Conservation (phyloP, 2,329 filamentous ascomycete species). For the Elsinoe arachidis region DNA sequence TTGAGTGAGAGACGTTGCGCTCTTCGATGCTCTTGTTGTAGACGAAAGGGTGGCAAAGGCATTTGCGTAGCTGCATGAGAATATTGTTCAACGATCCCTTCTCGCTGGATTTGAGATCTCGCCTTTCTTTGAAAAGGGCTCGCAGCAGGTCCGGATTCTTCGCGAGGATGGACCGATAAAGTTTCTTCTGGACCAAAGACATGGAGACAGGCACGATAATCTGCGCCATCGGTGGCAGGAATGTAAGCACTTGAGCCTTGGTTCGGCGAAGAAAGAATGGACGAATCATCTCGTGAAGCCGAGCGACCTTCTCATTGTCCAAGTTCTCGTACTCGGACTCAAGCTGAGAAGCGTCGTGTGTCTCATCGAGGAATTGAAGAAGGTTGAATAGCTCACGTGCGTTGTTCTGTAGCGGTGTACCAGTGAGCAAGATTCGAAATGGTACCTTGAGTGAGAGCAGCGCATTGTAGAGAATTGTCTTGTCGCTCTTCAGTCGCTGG, state of each 20-base stretch:
- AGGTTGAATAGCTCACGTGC: slow-evolving; percentile 91
- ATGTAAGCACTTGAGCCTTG: slow-evolving; percentile 82
- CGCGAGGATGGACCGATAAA: slow-evolving; percentile 87
- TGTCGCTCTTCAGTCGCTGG: slow-evolving; percentile 89
- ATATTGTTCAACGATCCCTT: slow-evolving; percentile 85
- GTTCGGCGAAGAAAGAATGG: slow-evolving; percentile 66
- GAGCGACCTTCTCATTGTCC: slow-evolving; percentile 69
- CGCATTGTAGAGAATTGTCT: slow-evolving; percentile 69
- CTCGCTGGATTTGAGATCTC: slow-evolving; percentile 55
- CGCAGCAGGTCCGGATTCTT: slow-evolving; percentile 85
- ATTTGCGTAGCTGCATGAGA: slow-evolving; percentile 87
- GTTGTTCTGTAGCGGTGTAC: slow-evolving; percentile 93
- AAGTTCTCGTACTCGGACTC: slow-evolving; percentile 71
- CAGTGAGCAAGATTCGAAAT: slow-evolving; percentile 75
- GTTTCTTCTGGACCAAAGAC: slow-evolving; percentile 84
- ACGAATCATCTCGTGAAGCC: slow-evolving; percentile 75
- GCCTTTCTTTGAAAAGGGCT: slow-evolving; percentile 61
- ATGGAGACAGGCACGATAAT: slow-evolving; percentile 95
- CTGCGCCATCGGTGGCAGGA: slow-evolving; percentile 85
- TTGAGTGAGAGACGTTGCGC: slow-evolving; percentile 50
- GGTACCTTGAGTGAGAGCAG: slow-evolving; percentile 66
- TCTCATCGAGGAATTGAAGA: slow-evolving; percentile 82
- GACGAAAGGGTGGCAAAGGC: slow-evolving; percentile 90
- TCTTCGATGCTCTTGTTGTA: slow-evolving; percentile 91
- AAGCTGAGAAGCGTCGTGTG: slow-evolving; percentile 59